A percentile compares a stretch with the other conserved stretches of the same genome.
These are phyloP conservation scores for Boletus reticuloceps DNA, from an alignment of 768 basidiomycete species.

Conservation along the genomic window DNA sequence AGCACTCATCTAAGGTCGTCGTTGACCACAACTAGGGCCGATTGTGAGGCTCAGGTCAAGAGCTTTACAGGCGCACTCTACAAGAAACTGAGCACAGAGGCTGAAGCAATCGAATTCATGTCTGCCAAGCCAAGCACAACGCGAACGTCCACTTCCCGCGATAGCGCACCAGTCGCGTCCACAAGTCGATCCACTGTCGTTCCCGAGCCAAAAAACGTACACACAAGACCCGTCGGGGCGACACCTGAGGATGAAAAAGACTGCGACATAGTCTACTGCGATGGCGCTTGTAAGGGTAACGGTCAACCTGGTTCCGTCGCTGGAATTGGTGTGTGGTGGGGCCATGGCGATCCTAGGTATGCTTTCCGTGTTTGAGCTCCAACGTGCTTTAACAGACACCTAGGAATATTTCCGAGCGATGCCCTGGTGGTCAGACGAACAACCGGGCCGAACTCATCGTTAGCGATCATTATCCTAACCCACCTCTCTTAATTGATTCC, in stretches of 20 bases:
- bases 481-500: neutral
- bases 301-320: conserved; percentile 65
- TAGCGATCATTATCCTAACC: conserved; percentile 24
- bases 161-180: conserved; percentile 16
- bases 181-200: conserved; percentile 22
- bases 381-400: neutral
- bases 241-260: conserved; percentile 25
- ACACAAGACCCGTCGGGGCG: neutral
- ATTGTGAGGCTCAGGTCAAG: conserved; percentile 67
- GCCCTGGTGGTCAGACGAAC: conserved; percentile 82
- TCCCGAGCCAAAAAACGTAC: neutral
- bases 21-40: conserved; percentile 49
- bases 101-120: conserved; percentile 61
- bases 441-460: conserved; percentile 89
- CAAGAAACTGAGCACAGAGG: conserved; percentile 61
- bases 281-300: conserved; percentile 87
- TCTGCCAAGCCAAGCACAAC: conserved; percentile 27
- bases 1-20: conserved; percentile 20
- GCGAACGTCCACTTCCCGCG: conserved; percentile 7
- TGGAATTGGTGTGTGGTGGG: conserved; percentile 93
- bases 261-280: conserved; percentile 68
- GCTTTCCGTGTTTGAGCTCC: neutral
- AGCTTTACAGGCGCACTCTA: conserved; percentile 58
- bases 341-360: conserved; percentile 57
- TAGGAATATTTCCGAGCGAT: conserved; percentile 81